A percentile compares a stretch with the other conserved stretches of the same genome.
phyloP scores from a whole-genome alignment of 129 eudicot genomes.

The Chrysanthemum seticuspe region DNA sequence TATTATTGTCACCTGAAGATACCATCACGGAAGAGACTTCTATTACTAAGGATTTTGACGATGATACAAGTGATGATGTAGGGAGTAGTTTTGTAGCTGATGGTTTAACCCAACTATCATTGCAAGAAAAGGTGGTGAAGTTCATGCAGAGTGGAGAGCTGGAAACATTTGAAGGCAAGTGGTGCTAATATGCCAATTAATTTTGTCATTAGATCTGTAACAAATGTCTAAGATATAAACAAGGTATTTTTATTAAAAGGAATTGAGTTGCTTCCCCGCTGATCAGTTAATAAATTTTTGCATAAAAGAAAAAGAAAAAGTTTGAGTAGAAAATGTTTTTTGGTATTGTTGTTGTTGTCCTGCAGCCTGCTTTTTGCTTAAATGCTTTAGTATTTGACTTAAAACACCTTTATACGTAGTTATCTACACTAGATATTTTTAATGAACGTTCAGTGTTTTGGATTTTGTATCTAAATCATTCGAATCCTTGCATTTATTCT shows the following conservation, averaged over 20 bases:
- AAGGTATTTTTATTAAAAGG: no score
- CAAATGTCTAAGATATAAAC: no score
- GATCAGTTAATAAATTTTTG: background rate
- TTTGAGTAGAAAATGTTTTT: background rate
- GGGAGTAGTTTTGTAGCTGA: slow-evolving; percentile 26
- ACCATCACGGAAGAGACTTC: slow-evolving; percentile 23
- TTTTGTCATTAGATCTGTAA: background rate
- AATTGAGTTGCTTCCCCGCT: no score
- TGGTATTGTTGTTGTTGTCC: no score
- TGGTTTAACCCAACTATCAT: slow-evolving; percentile 28
- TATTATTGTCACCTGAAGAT: slow-evolving; percentile 31
- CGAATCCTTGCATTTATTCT: slow-evolving; percentile 18
- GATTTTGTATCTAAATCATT: background rate
- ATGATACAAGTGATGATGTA: slow-evolving; percentile 20
- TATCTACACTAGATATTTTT: no score
- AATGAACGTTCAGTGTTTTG: no score
- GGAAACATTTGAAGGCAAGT: slow-evolving; percentile 64
- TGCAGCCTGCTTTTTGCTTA: no score
- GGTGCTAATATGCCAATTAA: slow-evolving; percentile 3
- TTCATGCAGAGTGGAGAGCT: slow-evolving; percentile 74
- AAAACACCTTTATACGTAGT: no score
- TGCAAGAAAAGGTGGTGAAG: slow-evolving; percentile 75
- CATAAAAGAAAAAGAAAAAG: background rate
- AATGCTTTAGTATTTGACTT: no score
- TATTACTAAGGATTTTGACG: slow-evolving; percentile 2